phyloP scores from a whole-genome alignment of 2,329 filamentous ascomycete genomes.

The Microdochium trichocladiopsis region DNA sequence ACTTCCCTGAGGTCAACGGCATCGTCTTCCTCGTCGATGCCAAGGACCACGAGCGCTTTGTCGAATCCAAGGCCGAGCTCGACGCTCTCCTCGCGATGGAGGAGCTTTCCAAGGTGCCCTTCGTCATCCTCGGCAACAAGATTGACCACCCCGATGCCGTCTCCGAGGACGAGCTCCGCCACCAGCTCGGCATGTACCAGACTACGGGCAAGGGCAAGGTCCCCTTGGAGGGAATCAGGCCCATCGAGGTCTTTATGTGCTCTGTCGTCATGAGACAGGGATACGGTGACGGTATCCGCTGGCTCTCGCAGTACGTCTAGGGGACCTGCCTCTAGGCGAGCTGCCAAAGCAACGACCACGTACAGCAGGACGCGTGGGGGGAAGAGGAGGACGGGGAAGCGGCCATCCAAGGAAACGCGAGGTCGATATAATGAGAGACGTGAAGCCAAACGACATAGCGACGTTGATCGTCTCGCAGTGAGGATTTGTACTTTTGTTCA shows the following conservation, averaged over 20 bases:
- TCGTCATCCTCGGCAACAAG: slow-evolving; percentile 97
- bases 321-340: slow-evolving; percentile 5
- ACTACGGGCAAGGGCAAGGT: slow-evolving; percentile 96
- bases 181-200: slow-evolving; percentile 89
- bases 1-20: slow-evolving; percentile 92
- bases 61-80: slow-evolving; percentile 93
- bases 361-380: too few species aligned
- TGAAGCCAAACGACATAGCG: background rate
- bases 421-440: background rate
- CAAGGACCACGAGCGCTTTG: slow-evolving; percentile 91
- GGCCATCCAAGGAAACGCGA: background rate
- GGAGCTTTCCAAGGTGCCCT: slow-evolving; percentile 90
- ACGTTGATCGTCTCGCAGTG: background rate
- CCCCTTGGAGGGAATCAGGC: slow-evolving; percentile 82
- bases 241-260: slow-evolving; percentile 99
- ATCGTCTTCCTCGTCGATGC: slow-evolving; percentile 98
- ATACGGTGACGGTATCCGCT: slow-evolving; percentile 85
- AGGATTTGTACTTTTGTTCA: background rate
- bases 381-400: background rate
- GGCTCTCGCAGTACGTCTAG: slow-evolving; percentile 89
- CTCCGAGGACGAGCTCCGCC: slow-evolving; percentile 89
- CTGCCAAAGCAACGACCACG: slow-evolving; percentile 2
- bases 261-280: slow-evolving; percentile 97
- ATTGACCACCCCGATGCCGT: slow-evolving; percentile 97
- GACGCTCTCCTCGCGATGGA: slow-evolving; percentile 96